Conservation (phyloP, 2,329 filamentous ascomycete genomes). For the Penicillium corylophilum region DNA sequence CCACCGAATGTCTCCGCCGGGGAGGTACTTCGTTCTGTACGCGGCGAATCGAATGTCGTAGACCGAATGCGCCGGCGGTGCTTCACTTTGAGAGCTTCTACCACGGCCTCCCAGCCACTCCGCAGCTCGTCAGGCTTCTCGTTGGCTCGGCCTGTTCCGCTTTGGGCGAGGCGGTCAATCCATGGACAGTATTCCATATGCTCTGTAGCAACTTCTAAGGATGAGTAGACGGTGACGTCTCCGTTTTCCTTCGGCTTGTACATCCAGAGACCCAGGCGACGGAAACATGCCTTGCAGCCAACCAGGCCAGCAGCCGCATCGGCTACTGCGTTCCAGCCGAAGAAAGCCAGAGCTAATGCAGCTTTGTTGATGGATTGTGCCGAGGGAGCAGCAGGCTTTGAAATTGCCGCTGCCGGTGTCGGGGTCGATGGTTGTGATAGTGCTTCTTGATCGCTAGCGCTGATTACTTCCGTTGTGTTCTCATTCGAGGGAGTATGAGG, state of each 20-base stretch:
- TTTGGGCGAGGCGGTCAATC: constrained; percentile 66
- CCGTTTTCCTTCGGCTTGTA: constrained; percentile 72
- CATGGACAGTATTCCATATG: constrained; percentile 85
- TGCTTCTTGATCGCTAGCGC: constrained; percentile 2
- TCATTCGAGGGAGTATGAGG: constrained; percentile 7
- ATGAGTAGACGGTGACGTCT: constrained; percentile 37
- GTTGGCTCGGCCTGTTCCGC: constrained; percentile 36
- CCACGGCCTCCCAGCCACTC: constrained; percentile 48
- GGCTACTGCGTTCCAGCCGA: constrained; percentile 67
- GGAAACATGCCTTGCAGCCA: constrained; percentile 80
- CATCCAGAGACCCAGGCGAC: constrained; percentile 89
- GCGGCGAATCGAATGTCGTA: constrained; percentile 24
- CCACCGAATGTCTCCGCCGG: constrained; percentile 28
- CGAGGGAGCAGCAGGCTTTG: constrained; percentile 6
- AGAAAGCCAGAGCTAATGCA: constrained; percentile 67
- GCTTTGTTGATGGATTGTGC: constrained; percentile 52
- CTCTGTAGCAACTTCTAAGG: constrained; percentile 67
- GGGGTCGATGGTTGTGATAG: background rate
- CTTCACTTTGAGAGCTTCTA: constrained; percentile 44
- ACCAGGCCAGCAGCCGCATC: constrained; percentile 60
- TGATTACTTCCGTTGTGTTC: constrained; percentile 12
- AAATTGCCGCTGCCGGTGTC: background rate
- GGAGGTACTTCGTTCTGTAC: constrained; percentile 28
- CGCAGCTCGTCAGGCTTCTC: constrained; percentile 35
- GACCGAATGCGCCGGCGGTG: constrained; percentile 34